Evolutionary conservation across 2,329 filamentous ascomycete species (phyloP).

Genomic region (Fusarium armeniacum): DNA sequence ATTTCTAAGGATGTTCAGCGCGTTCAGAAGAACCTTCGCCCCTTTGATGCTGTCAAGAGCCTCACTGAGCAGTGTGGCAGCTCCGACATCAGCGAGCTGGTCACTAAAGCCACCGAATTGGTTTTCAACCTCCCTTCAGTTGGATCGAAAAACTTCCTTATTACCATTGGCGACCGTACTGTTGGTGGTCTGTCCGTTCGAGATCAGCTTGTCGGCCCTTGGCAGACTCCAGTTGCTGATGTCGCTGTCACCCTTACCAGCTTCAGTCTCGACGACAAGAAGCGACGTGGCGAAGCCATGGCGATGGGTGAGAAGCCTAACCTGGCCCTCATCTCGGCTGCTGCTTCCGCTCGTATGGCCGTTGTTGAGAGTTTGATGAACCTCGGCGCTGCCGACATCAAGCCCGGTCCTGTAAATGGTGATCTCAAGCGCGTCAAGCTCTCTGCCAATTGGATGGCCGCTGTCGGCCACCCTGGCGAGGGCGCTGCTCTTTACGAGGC

Average conservation of each 20-base stretch:
- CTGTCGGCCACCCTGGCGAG: conserved; percentile 92
- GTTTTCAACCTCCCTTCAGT: conserved; percentile 90
- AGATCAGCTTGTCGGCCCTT: conserved; percentile 96
- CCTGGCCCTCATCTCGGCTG: conserved; percentile 88
- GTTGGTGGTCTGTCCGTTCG: conserved; percentile 90
- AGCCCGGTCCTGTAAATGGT: conserved; percentile 61
- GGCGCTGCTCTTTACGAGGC: conserved; percentile 93
- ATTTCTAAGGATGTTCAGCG: conserved; percentile 49
- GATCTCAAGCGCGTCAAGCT: conserved; percentile 85
- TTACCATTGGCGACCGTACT: conserved; percentile 94
- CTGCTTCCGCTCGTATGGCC: conserved; percentile 94
- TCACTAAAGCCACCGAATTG: conserved; percentile 76
- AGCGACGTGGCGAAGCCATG: conserved; percentile 93
- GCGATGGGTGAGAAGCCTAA: conserved; percentile 94
- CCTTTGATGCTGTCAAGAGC: conserved; percentile 77
- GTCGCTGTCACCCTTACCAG: conserved; percentile 92
- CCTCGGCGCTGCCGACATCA: conserved; percentile 80
- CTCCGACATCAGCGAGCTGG: conserved; percentile 55
- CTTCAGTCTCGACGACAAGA: conserved; percentile 74
- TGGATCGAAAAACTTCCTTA: conserved; percentile 96
- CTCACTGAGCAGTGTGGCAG: conserved; percentile 75
- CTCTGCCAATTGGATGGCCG: conserved; percentile 99
- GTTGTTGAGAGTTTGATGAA: conserved; percentile 96
- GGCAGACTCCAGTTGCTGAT: conserved; percentile 95
- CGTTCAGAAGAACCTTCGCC: conserved; percentile 67